Evolutionary conservation across 805 yeast species (phyloP).

Genomic region (Zygosaccharomyces kombuchaensis): DNA sequence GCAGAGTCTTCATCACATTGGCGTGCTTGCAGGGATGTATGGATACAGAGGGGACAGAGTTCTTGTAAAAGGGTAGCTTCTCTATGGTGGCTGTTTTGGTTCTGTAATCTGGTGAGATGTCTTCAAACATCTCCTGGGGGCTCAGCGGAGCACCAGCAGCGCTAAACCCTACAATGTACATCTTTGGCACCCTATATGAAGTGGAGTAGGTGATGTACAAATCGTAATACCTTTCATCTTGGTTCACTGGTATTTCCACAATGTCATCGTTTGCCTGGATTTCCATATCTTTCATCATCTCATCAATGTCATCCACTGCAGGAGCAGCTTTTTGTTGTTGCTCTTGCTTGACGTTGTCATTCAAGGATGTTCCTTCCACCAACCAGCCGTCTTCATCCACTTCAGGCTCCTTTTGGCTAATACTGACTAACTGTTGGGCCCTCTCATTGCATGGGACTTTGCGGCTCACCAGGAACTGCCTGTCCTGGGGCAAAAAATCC

Average conservation of each 20-base stretch:
- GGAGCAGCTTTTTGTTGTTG: slow-evolving; percentile 2
- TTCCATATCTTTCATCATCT: slow-evolving; percentile 27
- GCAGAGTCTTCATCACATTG: slow-evolving; percentile 83
- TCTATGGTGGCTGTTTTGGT: slow-evolving; percentile 97
- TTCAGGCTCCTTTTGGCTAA: slow-evolving; percentile 37
- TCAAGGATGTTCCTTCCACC: slow-evolving; percentile 26
- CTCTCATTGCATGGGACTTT: slow-evolving; percentile 85
- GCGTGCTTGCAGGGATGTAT: slow-evolving; percentile 97
- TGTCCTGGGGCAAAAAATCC: slow-evolving; percentile 77
- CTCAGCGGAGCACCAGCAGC: slow-evolving; percentile 78
- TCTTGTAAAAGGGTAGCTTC: slow-evolving; percentile 75
- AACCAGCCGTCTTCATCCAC: slow-evolving; percentile 61
- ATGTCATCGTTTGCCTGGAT: slow-evolving; percentile 41
- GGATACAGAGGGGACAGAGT: slow-evolving; percentile 63
- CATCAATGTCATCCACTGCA: slow-evolving; percentile 25
- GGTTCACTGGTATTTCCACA: slow-evolving; percentile 41
- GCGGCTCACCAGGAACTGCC: slow-evolving; percentile 80
- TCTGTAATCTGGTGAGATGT: slow-evolving; percentile 84
- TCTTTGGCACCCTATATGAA: slow-evolving; percentile 90
- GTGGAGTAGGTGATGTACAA: slow-evolving; percentile 90
- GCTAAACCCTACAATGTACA: slow-evolving; percentile 85
- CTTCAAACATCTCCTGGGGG: slow-evolving; percentile 92
- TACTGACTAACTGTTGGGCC: slow-evolving; percentile 50
- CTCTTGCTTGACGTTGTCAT: slow-evolving; percentile 6
- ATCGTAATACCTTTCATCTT: slow-evolving; percentile 69